These are phyloP conservation scores for Apiotrichum sp. DNA, from an alignment of 1,284 basidiomycete genomes.

Conservation along the genomic window DNA sequence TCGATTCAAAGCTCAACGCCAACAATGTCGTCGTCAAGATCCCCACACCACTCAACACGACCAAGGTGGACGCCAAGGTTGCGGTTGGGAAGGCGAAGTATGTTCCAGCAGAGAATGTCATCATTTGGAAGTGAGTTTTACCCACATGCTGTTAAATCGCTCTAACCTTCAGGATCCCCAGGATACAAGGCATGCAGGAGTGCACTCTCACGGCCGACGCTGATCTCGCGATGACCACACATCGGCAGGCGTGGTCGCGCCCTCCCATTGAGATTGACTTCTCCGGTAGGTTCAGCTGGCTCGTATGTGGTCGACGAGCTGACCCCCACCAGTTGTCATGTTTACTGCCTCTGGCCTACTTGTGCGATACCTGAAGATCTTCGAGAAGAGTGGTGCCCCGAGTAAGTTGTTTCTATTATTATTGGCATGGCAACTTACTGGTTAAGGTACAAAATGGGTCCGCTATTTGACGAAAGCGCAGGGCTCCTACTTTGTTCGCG, in stretches of 20 bases:
- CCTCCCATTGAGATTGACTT: conserved; percentile 98
- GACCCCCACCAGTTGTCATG: conserved; percentile 66
- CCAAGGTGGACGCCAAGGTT: conserved; percentile 84
- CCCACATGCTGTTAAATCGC: background rate
- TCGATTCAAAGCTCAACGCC: conserved; percentile 84
- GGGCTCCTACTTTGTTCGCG: conserved; percentile 42
- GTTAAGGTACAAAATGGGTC: conserved; percentile 74
- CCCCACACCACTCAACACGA: conserved; percentile 92
- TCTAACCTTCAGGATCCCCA: conserved; percentile 61
- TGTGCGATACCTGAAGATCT: conserved; percentile 96
- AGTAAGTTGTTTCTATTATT: background rate
- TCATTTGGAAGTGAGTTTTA: conserved; percentile 86
- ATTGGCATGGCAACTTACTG: too few relatives aligned
- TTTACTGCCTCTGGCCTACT: conserved; percentile 93
- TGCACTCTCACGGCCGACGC: conserved; percentile 79
- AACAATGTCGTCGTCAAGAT: conserved; percentile 88
- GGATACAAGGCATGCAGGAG: conserved; percentile 89
- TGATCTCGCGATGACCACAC: conserved; percentile 75
- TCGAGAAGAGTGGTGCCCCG: conserved; percentile 72
- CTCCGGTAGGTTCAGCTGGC: conserved; percentile 20
- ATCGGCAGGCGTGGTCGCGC: conserved; percentile 89
- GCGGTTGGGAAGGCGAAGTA: conserved; percentile 94
- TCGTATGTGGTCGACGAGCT: too few relatives aligned
- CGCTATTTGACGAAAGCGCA: conserved; percentile 42
- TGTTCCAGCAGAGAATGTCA: conserved; percentile 85